A percentile compares a stretch with the other conserved stretches of the same genome.
Evolutionary conservation across 805 yeast genomes (phyloP).

Genomic region (Kluyveromyces lactis): DNA sequence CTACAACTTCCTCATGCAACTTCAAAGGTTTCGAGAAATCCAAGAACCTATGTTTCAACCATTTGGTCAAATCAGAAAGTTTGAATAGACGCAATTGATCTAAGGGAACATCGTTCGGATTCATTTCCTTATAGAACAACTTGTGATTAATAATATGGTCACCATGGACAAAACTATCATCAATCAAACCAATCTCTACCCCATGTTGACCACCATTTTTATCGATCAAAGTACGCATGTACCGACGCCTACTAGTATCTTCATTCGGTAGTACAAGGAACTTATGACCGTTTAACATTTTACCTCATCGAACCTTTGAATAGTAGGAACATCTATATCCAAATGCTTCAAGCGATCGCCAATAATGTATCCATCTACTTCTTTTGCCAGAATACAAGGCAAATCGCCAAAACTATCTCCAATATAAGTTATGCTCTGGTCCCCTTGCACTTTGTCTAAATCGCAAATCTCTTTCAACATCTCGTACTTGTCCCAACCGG

Average conservation of each 20-base stretch:
- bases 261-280: constrained; percentile 19
- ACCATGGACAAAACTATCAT: constrained; percentile 19
- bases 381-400: constrained; percentile 20
- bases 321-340: not conserved
- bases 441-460: not conserved
- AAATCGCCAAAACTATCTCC: constrained; percentile 30
- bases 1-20: constrained; percentile 3
- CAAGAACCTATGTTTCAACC: constrained; percentile 12
- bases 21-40: constrained; percentile 2
- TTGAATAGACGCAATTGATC: constrained; percentile 3
- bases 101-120: constrained; percentile 8
- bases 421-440: constrained; percentile 10
- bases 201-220: constrained; percentile 16
- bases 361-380: constrained; percentile 16
- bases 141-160: constrained; percentile 10
- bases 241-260: constrained; percentile 8
- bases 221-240: constrained; percentile 12
- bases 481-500: constrained; percentile 23
- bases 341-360: not conserved
- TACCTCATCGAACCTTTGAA: constrained; percentile 1
- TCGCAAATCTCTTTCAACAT: constrained; percentile 9
- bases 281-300: constrained; percentile 4
- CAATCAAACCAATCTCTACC: constrained; percentile 13
- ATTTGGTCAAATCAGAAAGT: constrained; percentile 7
- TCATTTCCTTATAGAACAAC: constrained; percentile 19